phyloP scores from a whole-genome alignment of 2,329 filamentous ascomycete species.

The Epichloe baconii region DNA sequence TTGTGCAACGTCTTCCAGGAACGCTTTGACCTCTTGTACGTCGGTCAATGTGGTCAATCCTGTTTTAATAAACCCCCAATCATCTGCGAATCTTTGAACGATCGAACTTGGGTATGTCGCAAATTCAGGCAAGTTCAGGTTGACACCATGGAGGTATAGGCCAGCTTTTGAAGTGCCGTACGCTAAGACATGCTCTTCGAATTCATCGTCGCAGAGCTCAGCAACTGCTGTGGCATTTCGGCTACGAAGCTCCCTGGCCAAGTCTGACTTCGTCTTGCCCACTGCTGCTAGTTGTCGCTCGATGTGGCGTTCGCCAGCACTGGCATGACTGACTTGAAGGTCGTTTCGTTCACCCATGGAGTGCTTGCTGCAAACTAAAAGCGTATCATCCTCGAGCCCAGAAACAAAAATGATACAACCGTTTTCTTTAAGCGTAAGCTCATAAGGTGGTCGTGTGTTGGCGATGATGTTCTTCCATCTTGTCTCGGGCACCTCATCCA shows the following conservation, averaged over 20 bases:
- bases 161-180: constrained; percentile 75
- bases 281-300: constrained; percentile 65
- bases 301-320: constrained; percentile 69
- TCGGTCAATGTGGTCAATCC: constrained; percentile 68
- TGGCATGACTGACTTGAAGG: constrained; percentile 63
- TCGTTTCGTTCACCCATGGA: constrained; percentile 76
- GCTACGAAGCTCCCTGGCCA: constrained; percentile 60
- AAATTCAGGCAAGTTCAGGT: constrained; percentile 88
- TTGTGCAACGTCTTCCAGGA: constrained; percentile 75
- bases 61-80: constrained; percentile 90
- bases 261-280: constrained; percentile 65
- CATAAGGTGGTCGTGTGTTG: constrained; percentile 76
- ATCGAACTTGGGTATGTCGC: constrained; percentile 68
- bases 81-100: constrained; percentile 81
- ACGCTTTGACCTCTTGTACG: constrained; percentile 58
- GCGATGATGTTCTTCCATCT: constrained; percentile 67
- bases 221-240: constrained; percentile 92
- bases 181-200: constrained; percentile 92
- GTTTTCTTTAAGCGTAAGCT: constrained; percentile 94
- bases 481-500: constrained; percentile 68
- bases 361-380: constrained; percentile 98
- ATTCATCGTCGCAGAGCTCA: constrained; percentile 89
- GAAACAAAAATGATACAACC: constrained; percentile 99
- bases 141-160: constrained; percentile 90
- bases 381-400: constrained; percentile 74